Evolutionary conservation across 495 filamentous ascomycete species (phyloP).

Genomic region (Poronia punctata): DNA sequence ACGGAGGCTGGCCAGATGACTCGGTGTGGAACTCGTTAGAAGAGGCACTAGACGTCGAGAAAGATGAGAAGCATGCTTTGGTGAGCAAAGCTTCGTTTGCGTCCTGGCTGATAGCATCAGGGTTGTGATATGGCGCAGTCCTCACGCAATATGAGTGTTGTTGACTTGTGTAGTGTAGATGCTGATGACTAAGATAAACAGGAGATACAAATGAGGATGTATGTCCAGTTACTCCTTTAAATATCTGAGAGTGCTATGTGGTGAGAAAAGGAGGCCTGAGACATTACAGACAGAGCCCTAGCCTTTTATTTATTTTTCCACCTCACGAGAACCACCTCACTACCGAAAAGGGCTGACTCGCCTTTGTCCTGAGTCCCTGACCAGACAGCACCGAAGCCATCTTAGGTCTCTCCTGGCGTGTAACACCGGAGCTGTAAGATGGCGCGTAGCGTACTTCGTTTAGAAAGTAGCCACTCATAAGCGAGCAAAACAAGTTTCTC

Average conservation of each 20-base stretch:
- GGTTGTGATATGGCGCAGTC: not conserved
- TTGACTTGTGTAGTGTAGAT: not conserved
- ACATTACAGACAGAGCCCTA: too few relatives aligned
- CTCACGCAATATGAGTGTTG: too few relatives aligned
- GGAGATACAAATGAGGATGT: too few relatives aligned
- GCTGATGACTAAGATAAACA: not conserved
- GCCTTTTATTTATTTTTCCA: too few relatives aligned
- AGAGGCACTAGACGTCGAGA: conserved; percentile 21
- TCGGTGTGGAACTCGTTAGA: conserved; percentile 8
- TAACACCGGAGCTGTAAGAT: not conserved
- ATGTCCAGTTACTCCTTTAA: too few relatives aligned
- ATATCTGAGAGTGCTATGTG: too few relatives aligned
- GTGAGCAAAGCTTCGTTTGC: conserved; percentile 27
- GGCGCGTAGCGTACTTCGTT: conserved; percentile 3
- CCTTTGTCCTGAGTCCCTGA: too few relatives aligned
- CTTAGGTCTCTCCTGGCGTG: not conserved
- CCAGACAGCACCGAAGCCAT: not conserved
- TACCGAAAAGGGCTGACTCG: too few relatives aligned
- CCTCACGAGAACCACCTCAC: too few relatives aligned
- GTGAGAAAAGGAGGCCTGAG: too few relatives aligned
- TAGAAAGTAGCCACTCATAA: conserved; percentile 3
- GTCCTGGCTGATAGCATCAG: conserved; percentile 24
- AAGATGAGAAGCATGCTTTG: conserved; percentile 28
- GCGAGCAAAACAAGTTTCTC: not conserved
- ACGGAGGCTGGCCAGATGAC: conserved; percentile 15